Evolutionary conservation across 2,329 filamentous ascomycete genomes (phyloP), one percentile per base, ranked within the genome.

Genomic region (Helicocarpus griseus): DNA sequence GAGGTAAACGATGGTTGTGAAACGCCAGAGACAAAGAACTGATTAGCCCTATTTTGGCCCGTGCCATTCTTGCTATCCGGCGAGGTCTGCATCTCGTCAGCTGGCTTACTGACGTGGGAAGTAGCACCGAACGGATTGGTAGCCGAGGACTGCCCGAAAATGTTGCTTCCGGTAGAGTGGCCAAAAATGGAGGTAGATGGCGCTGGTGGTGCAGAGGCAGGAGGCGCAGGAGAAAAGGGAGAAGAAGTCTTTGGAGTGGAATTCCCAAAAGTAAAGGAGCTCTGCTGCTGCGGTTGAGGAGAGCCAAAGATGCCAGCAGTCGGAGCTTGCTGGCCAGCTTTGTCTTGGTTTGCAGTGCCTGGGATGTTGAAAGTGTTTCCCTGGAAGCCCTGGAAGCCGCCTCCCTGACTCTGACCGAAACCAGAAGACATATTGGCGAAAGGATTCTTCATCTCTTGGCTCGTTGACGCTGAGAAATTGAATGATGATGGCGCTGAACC

Each of bases 51-150:
- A 22, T 55, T 50, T 21, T 49, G 52, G 14, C 48, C 36, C 40
- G 53, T 52, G 28, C 44, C 54, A 29, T 53, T 52, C 46, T 63
- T 63, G 2, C 58, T 56, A 31, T 67, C 64, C 4, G 65, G 64
- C 4, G 65, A 67, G 17, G 61, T 66, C 45, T 67, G 64, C 64
- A 67, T 67, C 8, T 61, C 59, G 39, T 67, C 64, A 26, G 36
- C 48, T 7, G 57, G 51, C 38, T 54, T 55, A 5, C 28, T 38
- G 17, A 35, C 29, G 4, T 43, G 39, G 26, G 39, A 28, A 43
- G 22, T n/a, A 43, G 58, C 53, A 17, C 57, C 53, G 29, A 58
- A 56, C 11, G 50, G 33, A 53, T 49, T 57, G 22, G 49, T 43
- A 22, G 48, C 4, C 6, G 48, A 39, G 8, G 48, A 53, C 8